These are phyloP conservation scores for Yarrowia sp. DNA, from an alignment of 805 yeast species.

Conservation along the genomic window DNA sequence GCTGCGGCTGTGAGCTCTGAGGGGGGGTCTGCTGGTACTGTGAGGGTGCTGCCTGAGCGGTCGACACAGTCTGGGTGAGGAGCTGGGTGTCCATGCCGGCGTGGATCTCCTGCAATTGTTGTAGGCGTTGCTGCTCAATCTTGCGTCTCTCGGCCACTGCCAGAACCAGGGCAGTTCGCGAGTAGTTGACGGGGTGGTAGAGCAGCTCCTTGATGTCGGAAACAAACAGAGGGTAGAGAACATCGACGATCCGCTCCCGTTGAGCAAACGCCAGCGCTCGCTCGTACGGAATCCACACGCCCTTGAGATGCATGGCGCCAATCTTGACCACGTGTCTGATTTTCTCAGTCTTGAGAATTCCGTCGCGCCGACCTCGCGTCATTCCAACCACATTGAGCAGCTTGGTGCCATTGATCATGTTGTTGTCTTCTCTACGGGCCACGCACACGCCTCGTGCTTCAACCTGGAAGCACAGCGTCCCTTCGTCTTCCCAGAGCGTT, in stretches of 20 bases:
- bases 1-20: slow-evolving; percentile 25
- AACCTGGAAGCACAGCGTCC: slow-evolving; percentile 79
- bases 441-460: slow-evolving; percentile 78
- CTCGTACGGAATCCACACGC: slow-evolving; percentile 89
- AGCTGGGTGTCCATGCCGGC: slow-evolving; percentile 28
- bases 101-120: slow-evolving; percentile 24
- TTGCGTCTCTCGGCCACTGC: slow-evolving; percentile 38
- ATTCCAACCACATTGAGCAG: slow-evolving; percentile 78
- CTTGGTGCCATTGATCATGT: slow-evolving; percentile 86
- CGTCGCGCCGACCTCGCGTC: slow-evolving; percentile 86
- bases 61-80: not conserved
- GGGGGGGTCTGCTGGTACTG: slow-evolving; percentile 14
- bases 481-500: slow-evolving; percentile 87
- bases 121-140: slow-evolving; percentile 28
- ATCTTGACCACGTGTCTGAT: slow-evolving; percentile 78
- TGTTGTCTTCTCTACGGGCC: slow-evolving; percentile 81
- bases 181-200: slow-evolving; percentile 39
- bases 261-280: slow-evolving; percentile 79
- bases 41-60: not conserved
- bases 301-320: slow-evolving; percentile 85
- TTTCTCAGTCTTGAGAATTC: slow-evolving; percentile 77
- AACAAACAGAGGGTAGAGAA: slow-evolving; percentile 68
- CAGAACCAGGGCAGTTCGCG: slow-evolving; percentile 38
- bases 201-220: slow-evolving; percentile 48
- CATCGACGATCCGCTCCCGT: slow-evolving; percentile 70